Evolutionary conservation across 352 stramenopile species (phyloP), one percentile per base, ranked within the genome.

Genomic region (Pythium guiyangense): DNA sequence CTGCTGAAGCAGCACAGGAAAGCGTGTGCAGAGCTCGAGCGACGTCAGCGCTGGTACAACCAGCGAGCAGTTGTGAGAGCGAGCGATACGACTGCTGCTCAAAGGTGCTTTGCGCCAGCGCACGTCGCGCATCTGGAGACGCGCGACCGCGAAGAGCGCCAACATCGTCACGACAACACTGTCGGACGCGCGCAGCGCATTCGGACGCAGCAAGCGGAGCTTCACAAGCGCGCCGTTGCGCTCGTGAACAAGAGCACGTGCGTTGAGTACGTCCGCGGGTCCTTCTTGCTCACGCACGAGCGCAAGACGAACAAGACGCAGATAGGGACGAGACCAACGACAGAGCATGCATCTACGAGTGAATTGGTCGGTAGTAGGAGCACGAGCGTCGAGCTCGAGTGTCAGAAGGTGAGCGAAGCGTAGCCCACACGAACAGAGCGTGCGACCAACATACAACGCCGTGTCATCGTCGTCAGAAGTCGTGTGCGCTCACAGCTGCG

Each of bases 41-140:
- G 51, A 10, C 60, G 71, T 49, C 57, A 73, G 49, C 72, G 64
- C 5, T 81, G 72, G 67, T 77, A 75, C 62, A 79, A 77, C 31
- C 54, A 31, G 22, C 54, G 56, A 43, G 15, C 62, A 43, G 15
- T 18, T 31, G 18, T 40, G 4, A 52, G 51, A 4, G 52, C 47
- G 18, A 40, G 4, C 2, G 14, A 18, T 14, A n/a, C 15, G 17
- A 27, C 49, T 43, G 26, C 27, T 15, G 47, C 27, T 45, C 29
- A 49, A 54, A 35, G 18, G 25, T 58, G 34, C 25, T 17, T 37
- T 34, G 59, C 68, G 14, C 20, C 48, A 15, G 46, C 46, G 6
- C 71, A 77, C 17, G 25, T 68, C 34, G 55, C 34, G 4, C 37
- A 67, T 11, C 52, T 80, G 1, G 34, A 65, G 10, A 52, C 42